These are phyloP conservation scores for Angomonas desouzai DNA, from an alignment of 208 protist genomes.

Conservation along the genomic window DNA sequence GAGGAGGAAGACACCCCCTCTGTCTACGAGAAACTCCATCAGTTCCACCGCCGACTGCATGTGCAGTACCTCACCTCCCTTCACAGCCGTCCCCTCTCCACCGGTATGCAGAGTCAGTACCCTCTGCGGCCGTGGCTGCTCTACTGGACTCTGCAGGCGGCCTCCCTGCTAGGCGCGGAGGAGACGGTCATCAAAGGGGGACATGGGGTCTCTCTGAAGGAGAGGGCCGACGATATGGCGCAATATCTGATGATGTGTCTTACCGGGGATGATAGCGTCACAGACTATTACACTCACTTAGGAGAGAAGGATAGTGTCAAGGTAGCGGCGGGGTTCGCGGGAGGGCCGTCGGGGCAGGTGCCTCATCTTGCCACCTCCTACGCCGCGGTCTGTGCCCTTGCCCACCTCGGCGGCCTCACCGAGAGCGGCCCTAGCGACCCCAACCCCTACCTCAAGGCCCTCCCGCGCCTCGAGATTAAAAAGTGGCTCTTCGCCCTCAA, in stretches of 20 bases:
- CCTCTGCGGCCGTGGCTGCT: conserved; percentile 67
- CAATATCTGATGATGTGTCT: conserved; percentile 13
- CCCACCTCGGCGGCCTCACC: conserved; percentile 37
- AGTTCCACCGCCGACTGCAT: conserved; percentile 27
- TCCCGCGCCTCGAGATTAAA: conserved; percentile 79
- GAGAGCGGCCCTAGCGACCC: not conserved
- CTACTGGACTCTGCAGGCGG: conserved; percentile 78
- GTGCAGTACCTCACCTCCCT: conserved; percentile 26
- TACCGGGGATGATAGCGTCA: not conserved
- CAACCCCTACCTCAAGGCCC: not conserved
- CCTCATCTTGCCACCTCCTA: conserved; percentile 86
- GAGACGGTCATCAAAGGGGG: not conserved
- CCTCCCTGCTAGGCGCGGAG: conserved; percentile 50
- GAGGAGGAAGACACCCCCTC: not conserved
- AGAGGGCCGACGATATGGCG: not conserved
- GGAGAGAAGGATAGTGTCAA: not conserved
- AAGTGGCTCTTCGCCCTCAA: conserved; percentile 83
- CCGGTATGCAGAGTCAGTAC: conserved; percentile 35
- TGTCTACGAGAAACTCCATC: not conserved
- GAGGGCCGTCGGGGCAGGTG: conserved; percentile 59
- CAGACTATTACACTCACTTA: not conserved
- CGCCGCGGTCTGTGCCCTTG: conserved; percentile 73
- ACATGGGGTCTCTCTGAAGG: no score
- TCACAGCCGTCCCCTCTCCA: conserved; percentile 18
- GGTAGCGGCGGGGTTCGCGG: conserved; percentile 68